Evolutionary conservation across 306 rosid species (phyloP).

Genomic region (Argentina anserina): DNA sequence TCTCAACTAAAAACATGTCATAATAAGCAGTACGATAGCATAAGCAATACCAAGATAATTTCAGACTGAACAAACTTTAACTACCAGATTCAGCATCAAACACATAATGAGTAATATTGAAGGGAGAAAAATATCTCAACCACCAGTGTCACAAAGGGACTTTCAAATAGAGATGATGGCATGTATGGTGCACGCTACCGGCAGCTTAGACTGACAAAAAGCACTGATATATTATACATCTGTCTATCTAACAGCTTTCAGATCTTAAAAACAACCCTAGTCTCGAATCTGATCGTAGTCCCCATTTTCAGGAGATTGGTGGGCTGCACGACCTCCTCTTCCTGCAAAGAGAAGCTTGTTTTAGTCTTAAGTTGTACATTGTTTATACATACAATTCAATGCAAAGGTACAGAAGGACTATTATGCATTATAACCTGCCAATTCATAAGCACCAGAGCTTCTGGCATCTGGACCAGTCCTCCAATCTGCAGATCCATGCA

Average conservation of each 20-base stretch:
- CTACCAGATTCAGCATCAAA: neutral
- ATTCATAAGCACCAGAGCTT: constrained; percentile 45
- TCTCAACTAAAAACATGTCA: neutral
- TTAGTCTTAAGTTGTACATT: neutral
- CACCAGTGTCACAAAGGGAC: neutral
- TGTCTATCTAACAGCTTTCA: constrained; percentile 39
- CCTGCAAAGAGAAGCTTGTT: constrained; percentile 42
- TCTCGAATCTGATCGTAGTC: constrained; percentile 81
- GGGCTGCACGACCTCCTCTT: constrained; percentile 55
- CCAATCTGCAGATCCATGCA: constrained; percentile 76
- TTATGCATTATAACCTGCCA: constrained; percentile 50
- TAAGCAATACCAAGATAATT: neutral
- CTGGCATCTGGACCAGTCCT: constrained; percentile 55
- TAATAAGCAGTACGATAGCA: neutral
- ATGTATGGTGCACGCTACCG: constrained; percentile 55
- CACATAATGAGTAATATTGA: neutral
- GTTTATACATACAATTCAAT: neutral
- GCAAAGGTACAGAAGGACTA: neutral
- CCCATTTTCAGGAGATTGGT: constrained; percentile 85
- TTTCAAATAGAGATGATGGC: constrained; percentile 36
- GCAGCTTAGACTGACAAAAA: constrained; percentile 41
- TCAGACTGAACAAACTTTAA: neutral
- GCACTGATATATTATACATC: constrained; percentile 57
- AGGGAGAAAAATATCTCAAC: constrained; percentile 1
- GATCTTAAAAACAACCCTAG: constrained; percentile 30